These are phyloP conservation scores for Alliaria petiolata DNA, from an alignment of 345 rosid species.

Conservation along the genomic window DNA sequence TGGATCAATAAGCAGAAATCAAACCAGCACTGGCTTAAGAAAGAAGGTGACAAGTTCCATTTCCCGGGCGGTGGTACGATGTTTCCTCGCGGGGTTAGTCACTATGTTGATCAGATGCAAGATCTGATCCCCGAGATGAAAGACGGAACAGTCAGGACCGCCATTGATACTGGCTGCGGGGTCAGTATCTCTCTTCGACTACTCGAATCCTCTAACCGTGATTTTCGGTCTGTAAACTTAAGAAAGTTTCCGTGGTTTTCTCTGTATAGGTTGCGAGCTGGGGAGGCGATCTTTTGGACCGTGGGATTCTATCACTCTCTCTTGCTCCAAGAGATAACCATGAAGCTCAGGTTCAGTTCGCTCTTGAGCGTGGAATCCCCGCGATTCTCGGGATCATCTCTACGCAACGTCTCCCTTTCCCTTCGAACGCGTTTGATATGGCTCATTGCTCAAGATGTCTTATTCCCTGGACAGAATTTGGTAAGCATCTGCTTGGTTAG, in stretches of 20 bases:
- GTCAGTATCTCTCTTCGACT: slow-evolving; percentile 43
- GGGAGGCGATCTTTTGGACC: slow-evolving; percentile 98
- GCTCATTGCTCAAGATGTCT: slow-evolving; percentile 99
- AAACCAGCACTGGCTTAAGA: slow-evolving; percentile 93
- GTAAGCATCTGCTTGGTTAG: slow-evolving; percentile 38
- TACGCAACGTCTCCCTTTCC: slow-evolving; percentile 94
- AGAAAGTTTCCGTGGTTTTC: not conserved
- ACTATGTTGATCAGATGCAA: slow-evolving; percentile 88
- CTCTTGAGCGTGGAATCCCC: slow-evolving; percentile 98
- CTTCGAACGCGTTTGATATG: slow-evolving; percentile 92
- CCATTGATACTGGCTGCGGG: slow-evolving; percentile 98
- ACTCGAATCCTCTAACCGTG: not conserved
- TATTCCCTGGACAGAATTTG: slow-evolving; percentile 99
- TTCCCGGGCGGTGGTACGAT: slow-evolving; percentile 99
- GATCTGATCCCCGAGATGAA: slow-evolving; percentile 90
- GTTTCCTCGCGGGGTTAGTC: slow-evolving; percentile 93
- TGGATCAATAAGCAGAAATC: slow-evolving; percentile 98
- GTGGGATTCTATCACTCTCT: slow-evolving; percentile 82
- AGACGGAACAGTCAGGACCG: slow-evolving; percentile 85
- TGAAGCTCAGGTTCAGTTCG: slow-evolving; percentile 99
- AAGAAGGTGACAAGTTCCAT: slow-evolving; percentile 87
- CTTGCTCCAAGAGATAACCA: slow-evolving; percentile 99
- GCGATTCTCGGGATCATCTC: slow-evolving; percentile 95
- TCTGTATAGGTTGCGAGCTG: slow-evolving; percentile 90
- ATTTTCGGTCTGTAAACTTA: not conserved